Conservation (phyloP, 2,329 filamentous ascomycete genomes). For the Penicillium sp. region DNA sequence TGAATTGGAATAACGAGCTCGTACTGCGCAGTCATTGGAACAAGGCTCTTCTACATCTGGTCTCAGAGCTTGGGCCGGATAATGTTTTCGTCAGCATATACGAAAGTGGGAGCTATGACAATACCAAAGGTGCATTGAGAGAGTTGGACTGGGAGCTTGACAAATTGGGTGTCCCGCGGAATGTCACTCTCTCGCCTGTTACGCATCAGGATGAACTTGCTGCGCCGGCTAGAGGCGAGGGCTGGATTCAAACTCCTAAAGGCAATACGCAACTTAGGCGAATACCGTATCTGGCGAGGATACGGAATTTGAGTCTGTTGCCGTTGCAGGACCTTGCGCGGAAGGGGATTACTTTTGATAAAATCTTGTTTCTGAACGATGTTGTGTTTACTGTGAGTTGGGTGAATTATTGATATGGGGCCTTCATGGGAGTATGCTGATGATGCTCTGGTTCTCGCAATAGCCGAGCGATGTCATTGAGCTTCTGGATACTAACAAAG, state of each 20-base stretch:
- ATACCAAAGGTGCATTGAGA: constrained; percentile 63
- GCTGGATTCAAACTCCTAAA: constrained; percentile 65
- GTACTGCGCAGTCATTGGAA: constrained; percentile 66
- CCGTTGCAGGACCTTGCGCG: constrained; percentile 56
- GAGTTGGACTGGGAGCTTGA: constrained; percentile 59
- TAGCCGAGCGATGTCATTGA: constrained; percentile 55
- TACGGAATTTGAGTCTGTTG: constrained; percentile 65
- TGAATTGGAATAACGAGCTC: constrained; percentile 67
- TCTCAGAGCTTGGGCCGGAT: constrained; percentile 57
- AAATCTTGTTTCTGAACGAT: constrained; percentile 60
- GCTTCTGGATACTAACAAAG: constrained; percentile 60
- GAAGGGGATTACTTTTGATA: constrained; percentile 57
- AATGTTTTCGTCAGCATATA: constrained; percentile 70
- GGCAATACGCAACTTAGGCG: constrained; percentile 60
- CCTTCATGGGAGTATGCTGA: not conserved
- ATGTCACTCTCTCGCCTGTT: constrained; percentile 58
- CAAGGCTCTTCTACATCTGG: constrained; percentile 59
- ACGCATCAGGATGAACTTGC: constrained; percentile 61
- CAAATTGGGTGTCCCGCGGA: constrained; percentile 54
- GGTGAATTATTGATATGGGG: not conserved
- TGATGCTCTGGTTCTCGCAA: not conserved
- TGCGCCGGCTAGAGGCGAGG: constrained; percentile 47
- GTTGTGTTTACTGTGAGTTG: constrained; percentile 45
- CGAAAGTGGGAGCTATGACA: constrained; percentile 70
- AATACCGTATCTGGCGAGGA: constrained; percentile 67